phyloP scores from a whole-genome alignment of 768 basidiomycete species.

The Epithele typhae region DNA sequence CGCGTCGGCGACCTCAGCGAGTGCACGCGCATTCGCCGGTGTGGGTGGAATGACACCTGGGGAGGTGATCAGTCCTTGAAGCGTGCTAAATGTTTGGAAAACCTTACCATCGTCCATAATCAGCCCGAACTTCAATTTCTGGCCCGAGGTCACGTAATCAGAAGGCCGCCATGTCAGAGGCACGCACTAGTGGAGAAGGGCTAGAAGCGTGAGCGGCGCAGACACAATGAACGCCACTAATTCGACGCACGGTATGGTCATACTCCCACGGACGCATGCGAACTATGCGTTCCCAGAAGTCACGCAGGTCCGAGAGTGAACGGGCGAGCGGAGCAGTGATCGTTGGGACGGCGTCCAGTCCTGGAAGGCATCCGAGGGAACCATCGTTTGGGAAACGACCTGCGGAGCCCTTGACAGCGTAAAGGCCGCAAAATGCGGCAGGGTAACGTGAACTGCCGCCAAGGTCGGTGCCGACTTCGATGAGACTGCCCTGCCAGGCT shows the following conservation, averaged over 20 bases:
- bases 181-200: conserved; percentile 28
- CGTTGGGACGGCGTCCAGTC: conserved; percentile 34
- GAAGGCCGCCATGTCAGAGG: conserved; percentile 39
- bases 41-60: conserved; percentile 35
- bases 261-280: conserved; percentile 39
- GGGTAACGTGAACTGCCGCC: conserved; percentile 49
- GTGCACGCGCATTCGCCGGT: conserved; percentile 37
- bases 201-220: not conserved
- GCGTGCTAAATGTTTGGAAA: not conserved
- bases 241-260: conserved; percentile 36
- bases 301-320: conserved; percentile 36
- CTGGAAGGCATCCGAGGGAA: conserved; percentile 28
- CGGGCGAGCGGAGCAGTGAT: conserved; percentile 39
- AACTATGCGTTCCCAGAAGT: conserved; percentile 40
- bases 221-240: conserved; percentile 1
- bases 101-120: conserved; percentile 39
- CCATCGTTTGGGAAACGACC: conserved; percentile 37
- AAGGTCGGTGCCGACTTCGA: conserved; percentile 47
- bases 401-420: conserved; percentile 34
- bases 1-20: conserved; percentile 30
- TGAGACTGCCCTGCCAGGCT: conserved; percentile 37
- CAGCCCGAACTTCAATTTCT: conserved; percentile 37
- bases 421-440: conserved; percentile 43
- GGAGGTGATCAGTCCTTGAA: not conserved
- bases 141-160: conserved; percentile 23